Base-by-base conservation (phyloP, 192 early-diverging fungal genomes). In the Entrophospora sp. region DNA sequence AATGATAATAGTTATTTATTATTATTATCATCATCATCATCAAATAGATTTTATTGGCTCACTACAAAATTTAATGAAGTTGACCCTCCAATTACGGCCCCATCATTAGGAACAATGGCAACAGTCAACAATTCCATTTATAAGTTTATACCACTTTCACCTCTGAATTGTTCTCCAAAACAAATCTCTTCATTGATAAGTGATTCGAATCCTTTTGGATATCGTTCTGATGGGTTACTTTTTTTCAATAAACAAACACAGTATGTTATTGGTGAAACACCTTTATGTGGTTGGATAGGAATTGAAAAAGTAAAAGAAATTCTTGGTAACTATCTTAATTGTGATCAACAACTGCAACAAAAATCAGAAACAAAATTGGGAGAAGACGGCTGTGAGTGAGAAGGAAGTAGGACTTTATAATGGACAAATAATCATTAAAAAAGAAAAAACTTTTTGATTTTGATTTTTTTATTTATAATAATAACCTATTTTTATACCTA, bases 211-310 rank as follows among this genome's bases (percentile, higher is more conserved):
- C 25, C 22, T 31, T 66, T 66, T 55, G 64, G 64, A 66, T 66
- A 74, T 49, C 62, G 66, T 2, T 69, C 76, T 1, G 82, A 79
- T 59, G 82, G 82, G 8, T 56, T 81, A 6, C 64, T 84, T 6
- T 78, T 84, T 27, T 84, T 79, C 68, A 79, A 81, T 61, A 69
- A 72, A 34, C 64, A 73, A 46, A 74, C 82, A 2, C 77, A 81
- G 55, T 84, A 84, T 48, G 79, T 72, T 0, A 44, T 76, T 13
- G 82, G 82, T 9, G 69, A 70, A 12, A 84, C 82, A 2, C 82
- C 82, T 6, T 66, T 84, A 10, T 79, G 77, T 48, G 75, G 80
- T 16, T 84, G 82, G 82, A 71, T 81, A 5, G 60, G 75, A 3
- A 64, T 77, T 6, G 73, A 72, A 22, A 69, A 80, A 35, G 45